phyloP scores from a whole-genome alignment of 495 filamentous ascomycete genomes.

The Xylaria sp. region DNA sequence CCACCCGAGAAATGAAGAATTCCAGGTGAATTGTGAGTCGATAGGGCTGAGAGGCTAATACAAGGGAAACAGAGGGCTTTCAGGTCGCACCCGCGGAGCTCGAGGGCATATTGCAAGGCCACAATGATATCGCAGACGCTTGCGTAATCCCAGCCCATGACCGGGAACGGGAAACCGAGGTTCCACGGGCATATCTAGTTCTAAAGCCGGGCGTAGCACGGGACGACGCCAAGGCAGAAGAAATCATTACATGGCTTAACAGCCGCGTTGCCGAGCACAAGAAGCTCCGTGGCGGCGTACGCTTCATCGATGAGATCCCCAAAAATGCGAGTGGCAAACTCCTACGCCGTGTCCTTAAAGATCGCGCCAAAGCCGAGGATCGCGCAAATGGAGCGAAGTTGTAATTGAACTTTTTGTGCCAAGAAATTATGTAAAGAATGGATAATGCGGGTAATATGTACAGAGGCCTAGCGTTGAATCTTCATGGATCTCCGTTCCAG shows the following conservation, averaged over 20 bases:
- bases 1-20: neutral
- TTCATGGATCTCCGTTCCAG: neutral
- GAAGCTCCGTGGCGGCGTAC: constrained; percentile 79
- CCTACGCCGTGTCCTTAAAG: constrained; percentile 70
- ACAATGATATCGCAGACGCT: constrained; percentile 78
- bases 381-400: constrained; percentile 38
- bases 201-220: constrained; percentile 58
- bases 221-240: constrained; percentile 61
- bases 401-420: neutral
- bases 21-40: neutral
- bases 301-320: constrained; percentile 82
- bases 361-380: constrained; percentile 44
- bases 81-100: constrained; percentile 89
- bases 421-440: neutral
- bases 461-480: neutral
- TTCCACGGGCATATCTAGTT: constrained; percentile 85
- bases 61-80: constrained; percentile 65
- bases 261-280: constrained; percentile 62
- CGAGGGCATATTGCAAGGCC: constrained; percentile 76
- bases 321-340: constrained; percentile 92
- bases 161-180: constrained; percentile 73
- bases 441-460: neutral
- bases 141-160: constrained; percentile 85
- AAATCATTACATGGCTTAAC: constrained; percentile 70
- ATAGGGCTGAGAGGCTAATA: constrained; percentile 1